These are phyloP conservation scores for Ogataea wickerhamii DNA, from an alignment of 805 yeast species.

Conservation along the genomic window DNA sequence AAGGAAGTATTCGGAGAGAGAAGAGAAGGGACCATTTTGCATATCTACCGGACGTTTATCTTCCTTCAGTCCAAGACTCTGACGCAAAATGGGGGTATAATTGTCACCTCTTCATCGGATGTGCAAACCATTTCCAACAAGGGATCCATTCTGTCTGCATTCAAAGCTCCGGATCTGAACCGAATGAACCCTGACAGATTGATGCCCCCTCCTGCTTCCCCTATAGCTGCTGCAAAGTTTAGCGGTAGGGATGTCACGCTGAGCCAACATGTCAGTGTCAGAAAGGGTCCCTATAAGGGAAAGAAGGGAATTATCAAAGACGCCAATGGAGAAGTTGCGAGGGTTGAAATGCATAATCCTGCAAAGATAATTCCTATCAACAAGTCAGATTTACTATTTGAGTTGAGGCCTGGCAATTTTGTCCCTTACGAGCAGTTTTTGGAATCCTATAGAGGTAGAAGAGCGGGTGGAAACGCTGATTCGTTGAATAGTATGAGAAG, in stretches of 20 bases:
- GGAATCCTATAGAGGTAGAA: constrained; percentile 39
- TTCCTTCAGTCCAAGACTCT: constrained; percentile 79
- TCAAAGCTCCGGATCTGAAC: constrained; percentile 60
- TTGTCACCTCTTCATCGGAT: constrained; percentile 70
- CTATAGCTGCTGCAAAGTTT: constrained; percentile 46
- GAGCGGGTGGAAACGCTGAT: constrained; percentile 16
- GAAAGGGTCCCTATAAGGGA: constrained; percentile 93
- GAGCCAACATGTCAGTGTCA: constrained; percentile 79
- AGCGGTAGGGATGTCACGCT: constrained; percentile 80
- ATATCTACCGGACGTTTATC: constrained; percentile 74
- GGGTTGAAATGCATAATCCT: constrained; percentile 92
- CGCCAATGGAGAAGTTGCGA: constrained; percentile 85
- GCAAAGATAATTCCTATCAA: constrained; percentile 82
- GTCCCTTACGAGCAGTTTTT: constrained; percentile 78
- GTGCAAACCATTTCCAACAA: constrained; percentile 84
- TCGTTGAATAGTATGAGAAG: too few relatives aligned
- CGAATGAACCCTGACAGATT: constrained; percentile 80
- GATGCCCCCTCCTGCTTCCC: constrained; percentile 58
- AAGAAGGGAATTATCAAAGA: constrained; percentile 90
- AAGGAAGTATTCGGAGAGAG: constrained; percentile 79
- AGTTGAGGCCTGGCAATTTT: constrained; percentile 60
- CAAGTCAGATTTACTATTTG: constrained; percentile 73
- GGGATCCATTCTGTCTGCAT: constrained; percentile 57
- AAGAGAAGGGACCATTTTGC: constrained; percentile 84
- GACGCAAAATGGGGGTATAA: constrained; percentile 85